These are phyloP conservation scores for Tricholoma hemisulphureum DNA, from an alignment of 768 basidiomycete species.

Conservation along the genomic window DNA sequence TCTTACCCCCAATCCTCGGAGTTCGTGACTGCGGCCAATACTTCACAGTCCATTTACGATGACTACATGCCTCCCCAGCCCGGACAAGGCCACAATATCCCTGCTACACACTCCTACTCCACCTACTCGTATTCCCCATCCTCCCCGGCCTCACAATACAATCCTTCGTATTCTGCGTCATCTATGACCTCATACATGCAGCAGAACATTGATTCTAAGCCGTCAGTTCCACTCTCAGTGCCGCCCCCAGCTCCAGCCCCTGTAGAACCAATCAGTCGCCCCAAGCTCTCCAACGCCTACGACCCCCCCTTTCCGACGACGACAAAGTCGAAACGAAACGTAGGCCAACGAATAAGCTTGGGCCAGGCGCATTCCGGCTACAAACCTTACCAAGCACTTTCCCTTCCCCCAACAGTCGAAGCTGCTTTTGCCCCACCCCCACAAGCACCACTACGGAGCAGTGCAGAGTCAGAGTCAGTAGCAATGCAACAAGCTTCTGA, in stretches of 20 bases:
- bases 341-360: slow-evolving; percentile 18
- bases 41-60: neutral
- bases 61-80: slow-evolving; percentile 3
- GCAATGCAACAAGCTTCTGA: neutral
- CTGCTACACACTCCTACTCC: slow-evolving; percentile 13
- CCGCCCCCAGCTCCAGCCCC: slow-evolving; percentile 35
- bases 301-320: slow-evolving; percentile 70
- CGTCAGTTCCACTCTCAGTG: slow-evolving; percentile 1
- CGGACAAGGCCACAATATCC: slow-evolving; percentile 10
- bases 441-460: neutral
- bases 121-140: slow-evolving; percentile 14
- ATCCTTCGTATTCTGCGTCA: slow-evolving; percentile 13
- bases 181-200: slow-evolving; percentile 9
- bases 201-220: slow-evolving; percentile 5
- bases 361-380: slow-evolving; percentile 20
- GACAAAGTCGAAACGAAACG: slow-evolving; percentile 35
- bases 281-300: slow-evolving; percentile 69
- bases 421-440: neutral
- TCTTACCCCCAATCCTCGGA: slow-evolving; percentile 34
- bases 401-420: slow-evolving; percentile 7
- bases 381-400: slow-evolving; percentile 23
- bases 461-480: neutral
- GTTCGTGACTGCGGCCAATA: slow-evolving; percentile 23
- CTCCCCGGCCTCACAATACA: slow-evolving; percentile 16
- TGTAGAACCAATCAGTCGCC: slow-evolving; percentile 51